These are phyloP conservation scores for Teratosphaeria gauchensis DNA, from an alignment of 2,329 filamentous ascomycete genomes.

Conservation along the genomic window DNA sequence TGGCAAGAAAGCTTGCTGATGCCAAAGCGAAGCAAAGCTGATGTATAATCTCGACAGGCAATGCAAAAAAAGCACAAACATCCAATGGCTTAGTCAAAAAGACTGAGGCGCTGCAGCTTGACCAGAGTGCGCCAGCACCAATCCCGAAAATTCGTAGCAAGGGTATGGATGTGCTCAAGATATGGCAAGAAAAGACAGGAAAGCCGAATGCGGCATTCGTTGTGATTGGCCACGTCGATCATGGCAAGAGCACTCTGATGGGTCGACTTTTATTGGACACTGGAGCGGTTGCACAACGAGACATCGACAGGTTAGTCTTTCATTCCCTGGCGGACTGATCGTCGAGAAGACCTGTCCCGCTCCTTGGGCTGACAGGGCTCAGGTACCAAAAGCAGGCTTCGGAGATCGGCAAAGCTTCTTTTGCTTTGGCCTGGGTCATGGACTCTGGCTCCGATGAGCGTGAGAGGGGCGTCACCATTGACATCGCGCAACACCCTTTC, in stretches of 20 bases:
- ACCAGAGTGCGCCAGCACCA: slow-evolving; percentile 8
- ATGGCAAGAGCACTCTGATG: slow-evolving; percentile 97
- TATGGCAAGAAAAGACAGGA: slow-evolving; percentile 18
- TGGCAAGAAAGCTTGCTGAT: background rate
- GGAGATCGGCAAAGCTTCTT: slow-evolving; percentile 86
- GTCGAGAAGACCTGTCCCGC: background rate
- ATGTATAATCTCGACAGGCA: background rate
- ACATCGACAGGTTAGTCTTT: slow-evolving; percentile 58
- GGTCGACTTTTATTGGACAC: slow-evolving; percentile 84
- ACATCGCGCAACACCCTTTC: slow-evolving; percentile 91
- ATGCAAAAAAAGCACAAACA: background rate
- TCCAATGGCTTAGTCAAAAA: slow-evolving; percentile 19
- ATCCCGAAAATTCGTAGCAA: slow-evolving; percentile 51
- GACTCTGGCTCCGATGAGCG: slow-evolving; percentile 87
- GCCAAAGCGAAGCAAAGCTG: slow-evolving; percentile 7
- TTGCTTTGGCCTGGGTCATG: slow-evolving; percentile 93
- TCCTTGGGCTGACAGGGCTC: background rate
- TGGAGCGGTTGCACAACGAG: slow-evolving; percentile 76
- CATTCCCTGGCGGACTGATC: background rate
- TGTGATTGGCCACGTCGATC: slow-evolving; percentile 76
- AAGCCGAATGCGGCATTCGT: slow-evolving; percentile 23
- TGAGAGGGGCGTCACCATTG: slow-evolving; percentile 84
- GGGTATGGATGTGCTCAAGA: slow-evolving; percentile 61
- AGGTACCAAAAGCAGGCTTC: slow-evolving; percentile 62
- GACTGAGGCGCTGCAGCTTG: slow-evolving; percentile 21